These are phyloP conservation scores for Xanthoparmelia taractica DNA, from an alignment of 495 filamentous ascomycete species.

Conservation along the genomic window DNA sequence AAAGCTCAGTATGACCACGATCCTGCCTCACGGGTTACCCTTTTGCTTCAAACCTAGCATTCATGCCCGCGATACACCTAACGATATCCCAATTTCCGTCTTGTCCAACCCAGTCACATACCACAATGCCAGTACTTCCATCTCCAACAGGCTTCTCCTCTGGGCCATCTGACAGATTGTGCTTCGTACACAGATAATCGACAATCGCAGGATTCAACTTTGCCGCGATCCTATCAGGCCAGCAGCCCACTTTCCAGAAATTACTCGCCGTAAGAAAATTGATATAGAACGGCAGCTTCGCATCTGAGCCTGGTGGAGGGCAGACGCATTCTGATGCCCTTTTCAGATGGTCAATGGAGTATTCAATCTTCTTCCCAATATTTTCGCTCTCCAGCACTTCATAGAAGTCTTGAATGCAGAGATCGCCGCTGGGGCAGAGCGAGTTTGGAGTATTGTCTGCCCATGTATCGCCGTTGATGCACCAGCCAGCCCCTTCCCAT, in stretches of 20 bases:
- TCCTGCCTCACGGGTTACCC: background rate
- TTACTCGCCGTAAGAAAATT: conserved; percentile 89
- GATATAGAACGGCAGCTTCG: conserved; percentile 65
- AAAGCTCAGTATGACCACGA: background rate
- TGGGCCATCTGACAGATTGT: conserved; percentile 39
- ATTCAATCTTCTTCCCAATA: conserved; percentile 72
- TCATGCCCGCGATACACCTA: conserved; percentile 84
- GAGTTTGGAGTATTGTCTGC: conserved; percentile 81
- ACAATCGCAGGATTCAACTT: conserved; percentile 87
- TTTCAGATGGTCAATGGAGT: conserved; percentile 64
- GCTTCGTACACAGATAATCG: conserved; percentile 65
- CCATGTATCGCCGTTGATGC: conserved; percentile 78
- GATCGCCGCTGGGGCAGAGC: conserved; percentile 59
- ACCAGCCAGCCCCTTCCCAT: conserved; percentile 60
- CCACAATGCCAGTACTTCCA: conserved; percentile 81
- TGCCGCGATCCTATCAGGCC: conserved; percentile 89
- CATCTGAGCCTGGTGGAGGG: conserved; percentile 19
- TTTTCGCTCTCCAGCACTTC: conserved; percentile 69
- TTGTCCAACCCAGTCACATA: conserved; percentile 87
- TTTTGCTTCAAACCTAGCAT: conserved; percentile 50
- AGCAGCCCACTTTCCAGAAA: conserved; percentile 85
- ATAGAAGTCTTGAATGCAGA: conserved; percentile 93
- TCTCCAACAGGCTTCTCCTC: conserved; percentile 51
- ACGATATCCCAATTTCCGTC: conserved; percentile 92
- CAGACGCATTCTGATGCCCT: conserved; percentile 51